phyloP scores from a whole-genome alignment of 345 rosid species.

The Syzygium jambos region DNA sequence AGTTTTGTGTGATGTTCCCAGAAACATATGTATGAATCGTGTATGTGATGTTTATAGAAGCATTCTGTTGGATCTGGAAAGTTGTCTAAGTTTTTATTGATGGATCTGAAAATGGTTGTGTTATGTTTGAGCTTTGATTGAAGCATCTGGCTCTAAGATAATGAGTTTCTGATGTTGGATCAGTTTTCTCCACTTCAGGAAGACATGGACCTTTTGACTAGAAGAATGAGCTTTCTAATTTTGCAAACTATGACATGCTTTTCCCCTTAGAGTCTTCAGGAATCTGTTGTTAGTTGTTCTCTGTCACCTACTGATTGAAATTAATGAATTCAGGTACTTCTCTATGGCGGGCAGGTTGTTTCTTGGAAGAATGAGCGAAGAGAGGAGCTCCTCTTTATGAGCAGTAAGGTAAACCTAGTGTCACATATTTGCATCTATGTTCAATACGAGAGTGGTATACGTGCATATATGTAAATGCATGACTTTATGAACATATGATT shows the following conservation, averaged over 20 bases:
- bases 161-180: not conserved
- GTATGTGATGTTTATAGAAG: not conserved
- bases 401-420: constrained; percentile 55
- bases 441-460: not conserved
- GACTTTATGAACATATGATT: not conserved
- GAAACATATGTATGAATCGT: not conserved
- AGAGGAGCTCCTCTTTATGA: constrained; percentile 77
- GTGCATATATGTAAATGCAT: not conserved
- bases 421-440: not conserved
- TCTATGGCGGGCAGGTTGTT: constrained; percentile 82
- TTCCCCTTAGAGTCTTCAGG: not conserved
- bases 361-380: constrained; percentile 92
- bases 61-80: not conserved
- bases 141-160: not conserved
- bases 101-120: not conserved
- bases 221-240: not conserved
- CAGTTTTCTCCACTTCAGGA: not conserved
- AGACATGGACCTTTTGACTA: not conserved
- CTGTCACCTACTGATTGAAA: too few species aligned
- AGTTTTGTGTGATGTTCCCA: not conserved
- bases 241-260: not conserved
- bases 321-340: constrained; percentile 64
- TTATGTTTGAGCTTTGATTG: not conserved
- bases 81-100: not conserved
- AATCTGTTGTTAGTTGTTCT: not conserved